Percentiles rank a stretch among this genome's conserved stretches.
Evolutionary conservation across 2,329 filamentous ascomycete genomes (phyloP).

Genomic region (Colletotrichum sp.): DNA sequence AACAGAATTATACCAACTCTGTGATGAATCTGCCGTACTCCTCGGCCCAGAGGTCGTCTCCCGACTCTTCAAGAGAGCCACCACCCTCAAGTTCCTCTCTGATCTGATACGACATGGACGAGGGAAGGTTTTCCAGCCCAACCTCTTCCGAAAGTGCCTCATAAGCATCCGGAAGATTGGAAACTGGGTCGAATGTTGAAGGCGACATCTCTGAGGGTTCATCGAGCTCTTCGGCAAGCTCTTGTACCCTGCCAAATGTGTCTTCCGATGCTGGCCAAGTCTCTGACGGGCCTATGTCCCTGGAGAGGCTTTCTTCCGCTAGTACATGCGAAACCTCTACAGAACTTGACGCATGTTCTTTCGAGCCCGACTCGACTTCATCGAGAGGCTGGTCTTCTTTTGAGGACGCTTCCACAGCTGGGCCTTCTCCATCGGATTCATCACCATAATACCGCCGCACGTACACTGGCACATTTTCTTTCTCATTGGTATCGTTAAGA

Average conservation of each 20-base stretch:
- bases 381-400: not conserved
- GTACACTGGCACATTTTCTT: not conserved
- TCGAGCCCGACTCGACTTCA: not conserved
- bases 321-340: not conserved
- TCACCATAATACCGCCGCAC: not conserved
- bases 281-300: not conserved
- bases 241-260: fast-evolving
- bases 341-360: not conserved
- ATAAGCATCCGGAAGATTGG: not conserved
- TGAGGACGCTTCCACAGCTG: too few relatives aligned
- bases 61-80: not conserved
- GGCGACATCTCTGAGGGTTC: fast-evolving
- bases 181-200: fast-evolving
- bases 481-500: too few relatives aligned
- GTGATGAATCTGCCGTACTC: not conserved
- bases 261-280: fast-evolving
- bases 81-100: fast-evolving
- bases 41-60: not conserved
- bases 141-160: not conserved
- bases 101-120: not conserved
- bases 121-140: fast-evolving
- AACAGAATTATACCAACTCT: not conserved
- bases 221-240: fast-evolving
- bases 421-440: too few relatives aligned
- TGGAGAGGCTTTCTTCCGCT: not conserved